Base-by-base conservation (phyloP, 148 eudicot species). In the Rhododendron mucronatum region DNA sequence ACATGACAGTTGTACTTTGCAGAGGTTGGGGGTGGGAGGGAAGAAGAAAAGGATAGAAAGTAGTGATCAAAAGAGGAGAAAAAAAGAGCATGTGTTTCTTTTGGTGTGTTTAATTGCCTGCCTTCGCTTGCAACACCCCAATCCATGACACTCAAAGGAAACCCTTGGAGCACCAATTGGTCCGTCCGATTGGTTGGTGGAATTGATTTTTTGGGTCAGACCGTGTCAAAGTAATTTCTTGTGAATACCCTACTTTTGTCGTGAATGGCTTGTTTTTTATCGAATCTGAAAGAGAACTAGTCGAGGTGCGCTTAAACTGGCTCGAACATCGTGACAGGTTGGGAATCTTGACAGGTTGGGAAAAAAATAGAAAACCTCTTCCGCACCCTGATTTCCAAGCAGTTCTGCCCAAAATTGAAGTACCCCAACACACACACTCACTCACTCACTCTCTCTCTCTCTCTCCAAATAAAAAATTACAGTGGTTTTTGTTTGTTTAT, bases 1-100 rank as follows among this genome's bases (percentile, higher is more conserved):
- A 59, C 74, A 83, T 10, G 82, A 71, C 87, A 81, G 87, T 81
- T 84, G 87, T 88, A 88, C 45, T 69, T 57, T 84, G 82, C 79
- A 81, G 82, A 84, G 84, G 74, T 14, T 48, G 51, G 67, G 86
- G 81, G 7, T 2, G 28, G 81, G 50, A 47, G 2, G 12, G 2
- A 47, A 41, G 11, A 45, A 7, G 83, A 45, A 48, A 23, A 16
- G 50, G 82, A 51, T 18, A 37, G 47, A 65, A 65, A 67, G 80
- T 53, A 67, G 80, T 53, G 77, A 45, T 37, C 39, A 37, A 7
- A 44, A 15, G 61, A 6, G 41, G 67, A 37, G 61, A 57, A 71
- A 79, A 79, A 51, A 33, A 50, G 28, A 67, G 67, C 85, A 82
- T 87, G 67, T 84, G 83, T 71, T 65, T 74, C 45, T 50, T 78